These are phyloP conservation scores for Chlorella sp. DNA, from an alignment of 139 green algal genomes.

Conservation along the genomic window DNA sequence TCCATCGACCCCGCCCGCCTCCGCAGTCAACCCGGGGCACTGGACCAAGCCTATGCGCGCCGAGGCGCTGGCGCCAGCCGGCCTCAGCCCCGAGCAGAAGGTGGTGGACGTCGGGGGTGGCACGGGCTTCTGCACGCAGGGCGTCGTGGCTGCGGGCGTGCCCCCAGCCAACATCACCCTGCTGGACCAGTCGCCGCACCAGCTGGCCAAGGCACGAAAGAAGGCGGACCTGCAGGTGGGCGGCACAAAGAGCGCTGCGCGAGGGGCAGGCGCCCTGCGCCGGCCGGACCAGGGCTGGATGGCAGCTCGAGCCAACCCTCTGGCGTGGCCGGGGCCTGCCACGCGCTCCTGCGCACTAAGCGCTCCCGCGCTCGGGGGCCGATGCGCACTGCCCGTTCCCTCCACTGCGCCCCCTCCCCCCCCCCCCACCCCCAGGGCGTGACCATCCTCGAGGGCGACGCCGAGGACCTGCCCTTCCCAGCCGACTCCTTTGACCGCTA, in stretches of 20 bases:
- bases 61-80: conserved; percentile 81
- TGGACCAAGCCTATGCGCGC: conserved; percentile 95
- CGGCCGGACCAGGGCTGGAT: no score
- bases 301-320: no score
- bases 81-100: conserved; percentile 77
- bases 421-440: no score
- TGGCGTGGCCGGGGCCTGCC: no score
- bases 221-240: conserved; percentile 91
- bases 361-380: no score
- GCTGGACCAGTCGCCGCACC: conserved; percentile 93
- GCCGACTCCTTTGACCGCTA: conserved; percentile 92
- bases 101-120: conserved; percentile 94
- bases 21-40: conserved; percentile 65
- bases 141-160: conserved; percentile 77
- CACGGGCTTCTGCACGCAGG: conserved; percentile 93
- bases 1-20: no score
- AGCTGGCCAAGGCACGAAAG: conserved; percentile 87
- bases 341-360: no score
- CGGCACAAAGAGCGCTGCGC: no score
- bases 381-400: no score
- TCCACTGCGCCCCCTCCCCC: no score
- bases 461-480: conserved; percentile 90
- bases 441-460: conserved; percentile 95
- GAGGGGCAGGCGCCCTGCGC: no score
- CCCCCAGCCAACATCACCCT: conserved; percentile 84